Percentiles rank a stretch among this genome's conserved stretches.
These are phyloP conservation scores for Parmelia sp. DNA, from an alignment of 495 filamentous ascomycete genomes.

Conservation along the genomic window DNA sequence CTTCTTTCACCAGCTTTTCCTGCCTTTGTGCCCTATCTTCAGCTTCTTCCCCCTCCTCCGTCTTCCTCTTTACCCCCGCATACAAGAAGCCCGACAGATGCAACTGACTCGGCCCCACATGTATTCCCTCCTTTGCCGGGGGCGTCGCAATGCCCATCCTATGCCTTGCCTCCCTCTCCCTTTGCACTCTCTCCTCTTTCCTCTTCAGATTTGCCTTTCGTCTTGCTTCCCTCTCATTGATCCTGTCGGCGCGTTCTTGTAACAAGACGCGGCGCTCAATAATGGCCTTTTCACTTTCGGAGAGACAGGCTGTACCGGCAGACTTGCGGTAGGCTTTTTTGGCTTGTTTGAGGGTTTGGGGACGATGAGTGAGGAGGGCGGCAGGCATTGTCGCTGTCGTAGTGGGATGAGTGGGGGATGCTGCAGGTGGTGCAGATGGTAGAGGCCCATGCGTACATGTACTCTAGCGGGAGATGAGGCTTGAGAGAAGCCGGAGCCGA, in stretches of 20 bases:
- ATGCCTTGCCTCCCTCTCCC: slow-evolving; percentile 25
- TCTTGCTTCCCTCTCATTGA: slow-evolving; percentile 23
- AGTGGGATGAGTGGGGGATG: background rate
- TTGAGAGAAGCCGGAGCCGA: background rate
- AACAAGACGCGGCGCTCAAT: slow-evolving; percentile 20
- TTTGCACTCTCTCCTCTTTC: slow-evolving; percentile 26
- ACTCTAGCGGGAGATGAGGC: background rate
- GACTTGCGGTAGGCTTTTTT: slow-evolving; percentile 27
- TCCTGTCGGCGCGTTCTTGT: slow-evolving; percentile 24
- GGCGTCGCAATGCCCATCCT: slow-evolving; percentile 21
- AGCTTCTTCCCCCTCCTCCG: background rate
- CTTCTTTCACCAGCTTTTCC: background rate
- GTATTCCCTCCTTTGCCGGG: slow-evolving; percentile 15
- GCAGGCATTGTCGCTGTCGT: slow-evolving; percentile 18
- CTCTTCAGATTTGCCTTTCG: slow-evolving; percentile 23
- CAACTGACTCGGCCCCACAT: slow-evolving; percentile 21
- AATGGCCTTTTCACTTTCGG: slow-evolving; percentile 15
- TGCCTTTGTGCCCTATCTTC: slow-evolving; percentile 6
- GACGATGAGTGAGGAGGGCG: slow-evolving; percentile 8
- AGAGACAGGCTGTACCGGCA: slow-evolving; percentile 18
- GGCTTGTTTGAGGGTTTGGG: slow-evolving; percentile 26
- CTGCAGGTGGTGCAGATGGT: background rate
- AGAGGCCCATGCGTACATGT: background rate
- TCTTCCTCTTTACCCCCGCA: slow-evolving; percentile 8
- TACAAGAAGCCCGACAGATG: slow-evolving; percentile 17